A percentile compares a stretch with the other conserved stretches of the same genome.
Evolutionary conservation across 192 early-diverging fungal genomes (phyloP).

Genomic region (Linnemannia exigua): DNA sequence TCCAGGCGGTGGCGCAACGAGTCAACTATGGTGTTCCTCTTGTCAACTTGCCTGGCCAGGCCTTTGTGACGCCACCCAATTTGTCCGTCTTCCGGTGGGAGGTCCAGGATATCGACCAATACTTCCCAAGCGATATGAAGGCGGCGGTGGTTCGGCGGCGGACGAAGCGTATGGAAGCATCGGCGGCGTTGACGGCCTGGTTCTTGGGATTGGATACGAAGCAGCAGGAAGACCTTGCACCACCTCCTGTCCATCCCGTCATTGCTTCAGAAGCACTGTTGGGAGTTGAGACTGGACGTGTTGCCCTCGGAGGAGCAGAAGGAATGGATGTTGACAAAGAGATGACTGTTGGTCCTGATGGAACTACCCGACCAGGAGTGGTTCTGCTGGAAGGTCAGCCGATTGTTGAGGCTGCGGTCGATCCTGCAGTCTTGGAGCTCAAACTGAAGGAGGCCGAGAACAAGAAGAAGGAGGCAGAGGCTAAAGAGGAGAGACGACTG

Average conservation of each 20-base stretch:
- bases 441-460: constrained; percentile 50
- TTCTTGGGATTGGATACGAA: constrained; percentile 38
- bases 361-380: not conserved
- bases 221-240: constrained; percentile 42
- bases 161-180: constrained; percentile 49
- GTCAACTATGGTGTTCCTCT: constrained; percentile 51
- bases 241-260: constrained; percentile 13
- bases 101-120: constrained; percentile 57
- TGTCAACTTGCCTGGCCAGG: constrained; percentile 20
- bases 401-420: constrained; percentile 31
- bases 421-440: constrained; percentile 34
- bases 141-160: constrained; percentile 48
- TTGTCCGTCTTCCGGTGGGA: constrained; percentile 67
- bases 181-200: constrained; percentile 54
- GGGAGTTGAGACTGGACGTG: not conserved
- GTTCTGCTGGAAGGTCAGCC: constrained; percentile 26
- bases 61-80: constrained; percentile 38
- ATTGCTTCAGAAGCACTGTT: not conserved
- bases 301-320: not conserved
- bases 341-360: not conserved
- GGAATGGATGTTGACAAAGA: constrained; percentile 40
- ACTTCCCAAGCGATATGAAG: constrained; percentile 64
- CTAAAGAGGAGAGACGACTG: constrained; percentile 50
- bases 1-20: constrained; percentile 36
- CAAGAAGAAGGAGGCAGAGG: constrained; percentile 56